Conservation (phyloP, 495 filamentous ascomycete species). For the Lentithecium fluviatile region DNA sequence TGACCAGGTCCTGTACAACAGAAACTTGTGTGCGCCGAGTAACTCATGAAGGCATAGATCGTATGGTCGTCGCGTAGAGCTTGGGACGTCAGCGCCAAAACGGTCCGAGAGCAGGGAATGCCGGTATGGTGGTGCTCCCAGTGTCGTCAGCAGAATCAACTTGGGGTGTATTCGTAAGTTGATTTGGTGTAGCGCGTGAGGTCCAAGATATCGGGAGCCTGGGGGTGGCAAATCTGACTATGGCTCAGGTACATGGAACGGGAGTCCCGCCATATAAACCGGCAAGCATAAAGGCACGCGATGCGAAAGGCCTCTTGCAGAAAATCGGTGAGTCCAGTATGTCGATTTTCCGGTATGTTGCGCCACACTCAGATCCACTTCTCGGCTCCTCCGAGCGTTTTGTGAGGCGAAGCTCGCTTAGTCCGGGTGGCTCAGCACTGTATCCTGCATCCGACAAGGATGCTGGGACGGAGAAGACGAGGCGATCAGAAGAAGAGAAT, state of each 20-base stretch:
- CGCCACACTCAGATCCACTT: conserved; percentile 31
- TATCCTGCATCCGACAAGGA: no score
- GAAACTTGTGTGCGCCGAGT: conserved; percentile 28
- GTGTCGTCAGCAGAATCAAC: conserved; percentile 33
- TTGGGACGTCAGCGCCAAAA: conserved; percentile 23
- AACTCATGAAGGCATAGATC: conserved; percentile 37
- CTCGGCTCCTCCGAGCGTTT: no score
- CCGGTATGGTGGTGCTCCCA: conserved; percentile 15
- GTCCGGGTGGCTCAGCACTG: not conserved
- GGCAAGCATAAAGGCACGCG: conserved; percentile 12
- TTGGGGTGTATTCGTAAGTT: conserved; percentile 20
- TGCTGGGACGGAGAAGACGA: no score
- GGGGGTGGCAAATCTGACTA: conserved; percentile 31
- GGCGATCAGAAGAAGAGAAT: conserved; percentile 7
- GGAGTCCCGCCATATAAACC: conserved; percentile 26
- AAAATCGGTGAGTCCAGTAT: conserved; percentile 28
- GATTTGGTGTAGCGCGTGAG: conserved; percentile 9
- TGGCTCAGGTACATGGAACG: conserved; percentile 24
- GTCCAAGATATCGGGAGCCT: conserved; percentile 25
- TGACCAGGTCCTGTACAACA: conserved; percentile 32
- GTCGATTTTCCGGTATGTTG: not conserved
- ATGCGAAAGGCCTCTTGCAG: conserved; percentile 18
- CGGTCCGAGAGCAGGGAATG: conserved; percentile 19
- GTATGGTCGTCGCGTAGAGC: conserved; percentile 10
- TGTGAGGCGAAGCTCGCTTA: not conserved